Evolutionary conservation across 2,329 filamentous ascomycete genomes (phyloP).

Genomic region (Beauveria scarabaeidicola): DNA sequence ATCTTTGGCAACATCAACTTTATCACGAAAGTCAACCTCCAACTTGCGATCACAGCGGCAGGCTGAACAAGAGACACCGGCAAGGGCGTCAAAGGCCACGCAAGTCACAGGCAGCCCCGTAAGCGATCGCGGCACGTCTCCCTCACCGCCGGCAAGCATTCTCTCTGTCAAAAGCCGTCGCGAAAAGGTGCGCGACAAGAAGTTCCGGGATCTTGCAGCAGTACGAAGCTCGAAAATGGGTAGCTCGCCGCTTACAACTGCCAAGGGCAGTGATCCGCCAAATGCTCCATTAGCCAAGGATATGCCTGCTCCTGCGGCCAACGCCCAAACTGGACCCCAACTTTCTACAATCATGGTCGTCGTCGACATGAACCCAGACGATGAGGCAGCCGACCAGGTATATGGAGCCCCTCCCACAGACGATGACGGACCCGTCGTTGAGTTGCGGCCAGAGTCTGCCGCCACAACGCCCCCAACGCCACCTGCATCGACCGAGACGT

Average conservation of each 20-base stretch:
- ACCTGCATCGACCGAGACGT: constrained; percentile 22
- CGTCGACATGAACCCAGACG: constrained; percentile 23
- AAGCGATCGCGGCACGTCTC: constrained; percentile 11
- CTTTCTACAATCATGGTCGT: constrained; percentile 33
- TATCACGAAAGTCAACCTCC: constrained; percentile 3
- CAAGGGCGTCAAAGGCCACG: not conserved
- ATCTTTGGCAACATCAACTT: constrained; percentile 1
- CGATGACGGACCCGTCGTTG: not conserved
- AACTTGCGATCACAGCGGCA: not conserved
- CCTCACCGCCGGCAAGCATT: constrained; percentile 14
- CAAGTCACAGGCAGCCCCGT: constrained; percentile 16
- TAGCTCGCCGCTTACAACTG: not conserved
- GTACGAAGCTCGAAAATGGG: constrained; percentile 13
- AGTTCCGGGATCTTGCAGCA: constrained; percentile 32
- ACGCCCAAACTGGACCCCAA: constrained; percentile 16
- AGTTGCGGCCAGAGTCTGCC: constrained; percentile 1
- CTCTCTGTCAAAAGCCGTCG: constrained; percentile 23
- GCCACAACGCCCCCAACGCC: constrained; percentile 17
- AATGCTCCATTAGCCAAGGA: not conserved
- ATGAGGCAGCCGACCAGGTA: not conserved
- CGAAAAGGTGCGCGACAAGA: constrained; percentile 32
- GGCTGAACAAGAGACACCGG: not conserved
- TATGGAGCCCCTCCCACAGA: not conserved
- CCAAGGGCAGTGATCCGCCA: not conserved
- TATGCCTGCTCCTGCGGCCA: constrained; percentile 13